These are phyloP conservation scores for Aspergillus sp. DNA, from an alignment of 2,329 filamentous ascomycete genomes.

Conservation along the genomic window DNA sequence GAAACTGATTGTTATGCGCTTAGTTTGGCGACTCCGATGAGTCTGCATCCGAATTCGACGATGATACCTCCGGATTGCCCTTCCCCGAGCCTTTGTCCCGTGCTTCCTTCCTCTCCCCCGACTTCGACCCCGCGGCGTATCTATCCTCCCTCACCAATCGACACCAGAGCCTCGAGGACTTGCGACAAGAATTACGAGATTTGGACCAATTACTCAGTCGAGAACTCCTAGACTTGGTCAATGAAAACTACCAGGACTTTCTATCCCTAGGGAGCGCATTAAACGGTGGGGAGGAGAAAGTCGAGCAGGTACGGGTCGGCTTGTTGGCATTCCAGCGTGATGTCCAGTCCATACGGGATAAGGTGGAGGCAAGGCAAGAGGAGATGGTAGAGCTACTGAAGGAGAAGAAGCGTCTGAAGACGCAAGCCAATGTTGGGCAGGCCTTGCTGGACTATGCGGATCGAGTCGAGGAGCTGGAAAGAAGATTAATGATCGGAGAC, in stretches of 20 bases:
- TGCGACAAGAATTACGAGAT: slow-evolving; percentile 81
- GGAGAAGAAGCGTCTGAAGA: slow-evolving; percentile 67
- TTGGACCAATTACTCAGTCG: slow-evolving; percentile 76
- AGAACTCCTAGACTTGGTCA: slow-evolving; percentile 91
- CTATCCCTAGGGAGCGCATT: slow-evolving; percentile 78
- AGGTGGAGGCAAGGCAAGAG: slow-evolving; percentile 63
- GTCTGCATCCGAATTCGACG: slow-evolving; percentile 56
- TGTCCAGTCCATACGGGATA: slow-evolving; percentile 69
- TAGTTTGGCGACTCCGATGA: slow-evolving; percentile 50
- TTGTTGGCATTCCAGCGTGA: slow-evolving; percentile 82
- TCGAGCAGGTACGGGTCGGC: slow-evolving; percentile 86
- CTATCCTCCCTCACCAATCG: slow-evolving; percentile 80
- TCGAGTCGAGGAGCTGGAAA: slow-evolving; percentile 61
- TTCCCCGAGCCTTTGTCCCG: slow-evolving; percentile 85
- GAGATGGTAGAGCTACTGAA: slow-evolving; percentile 64
- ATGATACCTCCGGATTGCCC: slow-evolving; percentile 68
- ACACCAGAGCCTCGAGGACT: slow-evolving; percentile 93
- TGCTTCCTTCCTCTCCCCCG: slow-evolving; percentile 72
- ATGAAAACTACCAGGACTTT: slow-evolving; percentile 92
- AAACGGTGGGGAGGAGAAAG: slow-evolving; percentile 83
- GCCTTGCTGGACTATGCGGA: slow-evolving; percentile 48
- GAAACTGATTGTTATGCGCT: slow-evolving; percentile 6
- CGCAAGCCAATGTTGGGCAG: slow-evolving; percentile 64
- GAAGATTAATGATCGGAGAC: slow-evolving; percentile 67
- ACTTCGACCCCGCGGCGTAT: slow-evolving; percentile 80